Evolutionary conservation across 164 flowering plant species (phyloP).

Genomic region (Paratinospora sagittata): DNA sequence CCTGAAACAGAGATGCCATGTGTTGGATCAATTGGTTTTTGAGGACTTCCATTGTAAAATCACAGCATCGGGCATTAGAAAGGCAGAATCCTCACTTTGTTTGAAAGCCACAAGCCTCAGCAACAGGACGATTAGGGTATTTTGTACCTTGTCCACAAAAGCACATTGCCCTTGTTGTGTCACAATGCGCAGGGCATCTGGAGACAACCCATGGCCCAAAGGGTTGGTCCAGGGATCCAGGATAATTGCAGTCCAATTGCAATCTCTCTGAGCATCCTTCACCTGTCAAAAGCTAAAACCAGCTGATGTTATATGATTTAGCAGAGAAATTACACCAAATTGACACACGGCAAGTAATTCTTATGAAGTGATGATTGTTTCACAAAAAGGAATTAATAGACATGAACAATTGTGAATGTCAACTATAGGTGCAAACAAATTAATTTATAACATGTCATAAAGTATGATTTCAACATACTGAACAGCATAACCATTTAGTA

Average conservation of each 20-base stretch:
- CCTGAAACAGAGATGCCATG: slow-evolving; percentile 74
- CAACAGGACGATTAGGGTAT: slow-evolving; percentile 88
- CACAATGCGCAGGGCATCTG: slow-evolving; percentile 81
- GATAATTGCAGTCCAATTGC: slow-evolving; percentile 65
- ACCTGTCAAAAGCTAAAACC: slow-evolving; percentile 51
- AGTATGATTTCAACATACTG: neutral
- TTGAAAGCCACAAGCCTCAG: no score
- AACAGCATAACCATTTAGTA: neutral
- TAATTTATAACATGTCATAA: neutral
- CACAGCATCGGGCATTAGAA: no score
- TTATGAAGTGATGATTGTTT: neutral
- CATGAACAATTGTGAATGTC: neutral
- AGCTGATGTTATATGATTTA: neutral
- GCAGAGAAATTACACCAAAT: neutral
- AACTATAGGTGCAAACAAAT: neutral
- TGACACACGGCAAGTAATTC: neutral
- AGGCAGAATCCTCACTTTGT: no score
- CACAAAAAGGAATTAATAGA: neutral
- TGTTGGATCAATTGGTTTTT: no score
- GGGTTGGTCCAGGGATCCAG: slow-evolving; percentile 54
- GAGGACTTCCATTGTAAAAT: no score
- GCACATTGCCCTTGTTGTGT: slow-evolving; percentile 92
- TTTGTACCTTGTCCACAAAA: slow-evolving; percentile 96
- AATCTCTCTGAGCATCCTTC: slow-evolving; percentile 69
- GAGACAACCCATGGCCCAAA: slow-evolving; percentile 93